Evolutionary conservation across 2,329 filamentous ascomycete species (phyloP), one percentile per base, ranked within the genome.

Genomic region (Fusarium duplospermum): DNA sequence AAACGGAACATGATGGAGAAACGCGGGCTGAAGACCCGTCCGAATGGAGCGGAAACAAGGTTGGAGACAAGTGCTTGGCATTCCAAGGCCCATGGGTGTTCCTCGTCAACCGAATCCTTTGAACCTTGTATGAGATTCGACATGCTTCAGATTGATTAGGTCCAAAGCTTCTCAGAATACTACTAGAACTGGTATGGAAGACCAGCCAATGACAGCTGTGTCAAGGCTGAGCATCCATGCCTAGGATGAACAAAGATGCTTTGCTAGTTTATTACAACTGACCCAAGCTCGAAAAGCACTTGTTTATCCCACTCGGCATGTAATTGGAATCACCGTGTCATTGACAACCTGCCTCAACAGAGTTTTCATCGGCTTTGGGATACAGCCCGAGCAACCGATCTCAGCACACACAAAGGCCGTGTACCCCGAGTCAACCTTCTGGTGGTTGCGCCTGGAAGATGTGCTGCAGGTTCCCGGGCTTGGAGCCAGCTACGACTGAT

Each of bases 111-210:
- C 45, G 40, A 57, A 62, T 62, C 58, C 62, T 40, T 54, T 35
- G 33, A 66, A 27, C 69, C 65, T 67, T 73, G 62, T 20, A 60
- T 67, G 57, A 42, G 60, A 40, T 47, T 57, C 65, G 58, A 36
- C 38, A 35, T 40, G 54, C 61, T 72, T 60, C 29, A 57, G 58
- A 64, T 67, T 61, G 52, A 65, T 64, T 42, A 67, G 29, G 38
- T 47, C 38, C 45, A 56, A 63, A 29, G 22, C 62, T 40, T 45
- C 47, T 50, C 10, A 50, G 47, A 59, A 50, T 62, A 56, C 47
- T 42, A 57, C 36, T 61, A 45, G 22, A 38, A 24, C 24, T 42
- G 33, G 57, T 16, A 31, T 38, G 18, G 22, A 40, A 10, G 36
- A 24, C 57, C 57, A 60, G 57, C 57, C 57, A 60, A 58, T 58